These are phyloP conservation scores for Penicillium sp. DNA, from an alignment of 2,329 filamentous ascomycete genomes.

Conservation along the genomic window DNA sequence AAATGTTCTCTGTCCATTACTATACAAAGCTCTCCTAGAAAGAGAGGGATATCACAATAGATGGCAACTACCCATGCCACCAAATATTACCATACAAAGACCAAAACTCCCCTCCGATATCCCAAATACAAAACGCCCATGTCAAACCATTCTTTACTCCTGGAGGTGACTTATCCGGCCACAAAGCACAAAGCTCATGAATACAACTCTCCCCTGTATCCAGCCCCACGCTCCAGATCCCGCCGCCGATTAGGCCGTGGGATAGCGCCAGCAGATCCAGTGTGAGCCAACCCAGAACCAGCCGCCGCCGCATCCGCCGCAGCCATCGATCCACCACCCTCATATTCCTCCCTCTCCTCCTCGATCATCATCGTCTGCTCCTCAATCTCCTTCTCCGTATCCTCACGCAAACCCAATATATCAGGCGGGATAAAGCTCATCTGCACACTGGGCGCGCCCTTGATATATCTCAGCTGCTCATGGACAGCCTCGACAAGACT, in stretches of 20 bases:
- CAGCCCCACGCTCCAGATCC: conserved; percentile 36
- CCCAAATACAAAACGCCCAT: conserved; percentile 1
- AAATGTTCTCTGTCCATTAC: conserved; percentile 7
- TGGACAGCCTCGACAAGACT: conserved; percentile 74
- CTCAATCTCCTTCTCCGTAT: conserved; percentile 48
- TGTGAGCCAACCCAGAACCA: conserved; percentile 4
- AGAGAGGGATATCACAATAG: conserved; percentile 21
- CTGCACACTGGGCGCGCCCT: conserved; percentile 82
- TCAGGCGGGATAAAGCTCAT: conserved; percentile 77
- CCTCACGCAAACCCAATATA: conserved; percentile 56
- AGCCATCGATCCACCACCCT: conserved; percentile 27
- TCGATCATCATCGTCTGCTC: conserved; percentile 42
- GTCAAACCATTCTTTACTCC: not conserved
- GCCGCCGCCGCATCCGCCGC: conserved; percentile 12
- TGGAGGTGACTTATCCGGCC: not conserved
- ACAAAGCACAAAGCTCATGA: conserved; percentile 18
- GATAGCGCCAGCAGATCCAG: conserved; percentile 24
- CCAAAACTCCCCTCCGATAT: conserved; percentile 2
- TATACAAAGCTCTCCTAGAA: conserved; percentile 15
- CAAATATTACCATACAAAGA: not conserved
- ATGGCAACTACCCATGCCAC: conserved; percentile 6
- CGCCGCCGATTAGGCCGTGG: conserved; percentile 28
- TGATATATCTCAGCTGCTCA: conserved; percentile 83
- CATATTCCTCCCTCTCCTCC: conserved; percentile 41
- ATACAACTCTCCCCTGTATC: conserved; percentile 38